Percentiles rank a stretch among this genome's conserved stretches.
phyloP scores from a whole-genome alignment of 208 protist genomes.

The Acanthamoeba culbertsoni region DNA sequence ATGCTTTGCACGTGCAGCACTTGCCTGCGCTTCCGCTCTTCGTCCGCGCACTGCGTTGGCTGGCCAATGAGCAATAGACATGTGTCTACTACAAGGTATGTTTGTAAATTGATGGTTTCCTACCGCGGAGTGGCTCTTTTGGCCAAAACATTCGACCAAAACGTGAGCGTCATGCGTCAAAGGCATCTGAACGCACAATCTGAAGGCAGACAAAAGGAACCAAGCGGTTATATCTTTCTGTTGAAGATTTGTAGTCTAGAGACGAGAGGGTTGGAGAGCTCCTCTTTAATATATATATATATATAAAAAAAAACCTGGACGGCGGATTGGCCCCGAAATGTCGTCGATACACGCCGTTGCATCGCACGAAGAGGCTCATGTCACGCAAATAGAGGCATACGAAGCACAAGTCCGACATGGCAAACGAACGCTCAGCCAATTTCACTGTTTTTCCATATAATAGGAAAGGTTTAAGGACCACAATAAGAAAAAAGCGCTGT shows the following conservation, averaged over 20 bases:
- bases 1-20: constrained; percentile 63
- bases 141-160: background rate
- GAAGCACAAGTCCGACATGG: constrained; percentile 27
- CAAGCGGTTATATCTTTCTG: too few species aligned
- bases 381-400: constrained; percentile 57
- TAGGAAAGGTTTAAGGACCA: background rate
- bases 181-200: constrained; percentile 36
- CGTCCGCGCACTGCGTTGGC: background rate
- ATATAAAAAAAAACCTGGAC: constrained; percentile 40
- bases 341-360: constrained; percentile 31
- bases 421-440: background rate
- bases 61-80: background rate
- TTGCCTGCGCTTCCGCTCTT: background rate
- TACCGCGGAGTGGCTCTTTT: background rate
- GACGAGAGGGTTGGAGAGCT: background rate
- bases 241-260: too few species aligned
- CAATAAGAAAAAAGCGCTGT: background rate
- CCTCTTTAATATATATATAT: background rate
- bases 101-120: background rate
- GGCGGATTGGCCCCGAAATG: constrained; percentile 59
- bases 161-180: background rate
- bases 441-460: background rate
- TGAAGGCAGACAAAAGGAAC: too few species aligned
- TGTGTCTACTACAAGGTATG: background rate
- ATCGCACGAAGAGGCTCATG: constrained; percentile 1